phyloP scores from a whole-genome alignment of 805 yeast species.

The Phaffomyces opuntiae region DNA sequence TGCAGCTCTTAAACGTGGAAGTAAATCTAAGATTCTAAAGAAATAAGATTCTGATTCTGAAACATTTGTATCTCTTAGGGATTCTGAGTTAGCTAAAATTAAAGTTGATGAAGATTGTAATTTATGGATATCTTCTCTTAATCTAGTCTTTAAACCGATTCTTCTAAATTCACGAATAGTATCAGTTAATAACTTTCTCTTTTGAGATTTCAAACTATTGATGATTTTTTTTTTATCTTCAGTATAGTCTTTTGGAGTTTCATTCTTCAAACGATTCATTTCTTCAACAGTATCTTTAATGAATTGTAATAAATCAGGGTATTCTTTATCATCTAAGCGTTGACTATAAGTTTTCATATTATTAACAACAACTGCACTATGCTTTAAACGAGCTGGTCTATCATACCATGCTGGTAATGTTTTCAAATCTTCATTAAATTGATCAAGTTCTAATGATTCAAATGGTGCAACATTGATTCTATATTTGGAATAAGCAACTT shows the following conservation, averaged over 20 bases:
- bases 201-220: conserved; percentile 73
- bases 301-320: conserved; percentile 46
- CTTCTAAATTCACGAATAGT: conserved; percentile 65
- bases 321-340: conserved; percentile 24
- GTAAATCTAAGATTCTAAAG: conserved; percentile 65
- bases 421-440: conserved; percentile 4
- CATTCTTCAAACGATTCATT: conserved; percentile 57
- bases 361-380: conserved; percentile 40
- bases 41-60: conserved; percentile 47
- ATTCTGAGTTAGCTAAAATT: conserved; percentile 48
- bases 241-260: conserved; percentile 66
- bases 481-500: conserved; percentile 7
- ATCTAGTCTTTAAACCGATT: conserved; percentile 66
- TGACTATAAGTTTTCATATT: conserved; percentile 48
- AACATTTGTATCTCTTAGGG: conserved; percentile 35
- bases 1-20: conserved; percentile 71
- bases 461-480: conserved; percentile 6
- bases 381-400: conserved; percentile 51
- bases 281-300: conserved; percentile 49
- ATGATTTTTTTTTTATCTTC: conserved; percentile 70
- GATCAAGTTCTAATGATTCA: conserved; percentile 10
- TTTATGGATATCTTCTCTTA: conserved; percentile 58
- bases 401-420: conserved; percentile 41
- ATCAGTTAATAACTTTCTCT: conserved; percentile 69
- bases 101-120: conserved; percentile 56